Evolutionary conservation across 176 grass and related monocot species (phyloP).

Genomic region (Ampelocalamus luodianensis): DNA sequence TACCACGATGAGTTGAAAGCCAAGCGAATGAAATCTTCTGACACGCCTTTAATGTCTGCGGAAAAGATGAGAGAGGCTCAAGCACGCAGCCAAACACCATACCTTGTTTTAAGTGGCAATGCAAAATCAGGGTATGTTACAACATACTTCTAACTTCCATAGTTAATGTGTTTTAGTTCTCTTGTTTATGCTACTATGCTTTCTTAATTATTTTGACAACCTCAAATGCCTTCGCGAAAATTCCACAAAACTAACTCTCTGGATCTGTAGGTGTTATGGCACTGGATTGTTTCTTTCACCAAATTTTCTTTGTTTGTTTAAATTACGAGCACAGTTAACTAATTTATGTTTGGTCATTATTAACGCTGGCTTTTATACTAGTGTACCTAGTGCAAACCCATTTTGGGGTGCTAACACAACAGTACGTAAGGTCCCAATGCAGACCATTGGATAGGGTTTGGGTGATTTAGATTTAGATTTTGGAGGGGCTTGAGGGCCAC

Average conservation of each 20-base stretch:
- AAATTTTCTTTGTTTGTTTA: conserved; percentile 23
- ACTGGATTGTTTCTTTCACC: not conserved
- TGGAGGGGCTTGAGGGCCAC: not conserved
- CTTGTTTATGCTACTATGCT: conserved; percentile 3
- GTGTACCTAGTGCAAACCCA: not conserved
- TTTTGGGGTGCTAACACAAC: not conserved
- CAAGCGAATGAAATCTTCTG: conserved; percentile 88
- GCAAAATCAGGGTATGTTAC: conserved; percentile 75
- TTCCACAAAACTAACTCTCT: not conserved
- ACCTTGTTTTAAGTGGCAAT: conserved; percentile 81
- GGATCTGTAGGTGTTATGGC: not conserved
- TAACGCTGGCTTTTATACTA: not conserved
- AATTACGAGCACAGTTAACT: not conserved
- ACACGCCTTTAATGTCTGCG: conserved; percentile 67
- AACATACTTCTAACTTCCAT: conserved; percentile 6
- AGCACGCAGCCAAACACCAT: conserved; percentile 73
- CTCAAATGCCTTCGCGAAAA: not conserved
- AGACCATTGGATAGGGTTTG: not conserved
- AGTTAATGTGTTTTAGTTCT: conserved; percentile 13
- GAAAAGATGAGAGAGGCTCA: conserved; percentile 96
- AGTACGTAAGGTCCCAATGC: not conserved
- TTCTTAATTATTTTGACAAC: conserved; percentile 11
- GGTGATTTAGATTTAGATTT: not conserved
- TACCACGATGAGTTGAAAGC: conserved; percentile 81
- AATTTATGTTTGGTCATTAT: not conserved